A percentile compares a stretch with the other conserved stretches of the same genome.
Conservation (phyloP, 1,284 basidiomycete species). For the Bjerkandera adusta region DNA sequence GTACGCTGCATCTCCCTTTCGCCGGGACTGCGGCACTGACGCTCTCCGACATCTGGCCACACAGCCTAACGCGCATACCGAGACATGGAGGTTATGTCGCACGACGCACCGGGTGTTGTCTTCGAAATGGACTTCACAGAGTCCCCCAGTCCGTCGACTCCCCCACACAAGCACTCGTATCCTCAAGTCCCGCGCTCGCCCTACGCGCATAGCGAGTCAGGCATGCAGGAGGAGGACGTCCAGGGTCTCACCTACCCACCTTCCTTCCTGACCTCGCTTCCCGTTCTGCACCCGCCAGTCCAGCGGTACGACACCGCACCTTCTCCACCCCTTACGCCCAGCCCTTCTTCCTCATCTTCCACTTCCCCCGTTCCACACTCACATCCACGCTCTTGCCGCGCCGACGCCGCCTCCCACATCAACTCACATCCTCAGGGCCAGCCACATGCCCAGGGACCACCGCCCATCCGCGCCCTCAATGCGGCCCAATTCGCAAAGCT, state of each 20-base stretch:
- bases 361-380: conserved; percentile 33
- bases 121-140: not conserved
- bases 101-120: too few relatives aligned
- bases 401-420: not conserved
- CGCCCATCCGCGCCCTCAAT: conserved; percentile 46
- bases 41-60: not conserved
- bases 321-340: not conserved
- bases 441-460: not conserved
- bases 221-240: not conserved
- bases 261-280: conserved; percentile 36
- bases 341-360: conserved; percentile 1
- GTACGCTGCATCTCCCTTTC: not conserved
- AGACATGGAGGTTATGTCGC: not conserved
- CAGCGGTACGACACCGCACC: not conserved
- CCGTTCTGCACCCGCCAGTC: conserved; percentile 34
- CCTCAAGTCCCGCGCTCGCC: too few relatives aligned
- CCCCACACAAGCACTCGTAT: not conserved
- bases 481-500: conserved; percentile 57
- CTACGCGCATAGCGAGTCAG: not conserved
- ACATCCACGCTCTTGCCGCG: conserved; percentile 19
- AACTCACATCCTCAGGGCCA: not conserved
- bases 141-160: not conserved
- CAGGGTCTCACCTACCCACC: conserved; percentile 45
- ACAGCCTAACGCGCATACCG: not conserved
- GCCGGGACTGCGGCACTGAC: not conserved